Percentiles rank a stretch among this genome's conserved stretches.
phyloP scores from a whole-genome alignment of 2,329 filamentous ascomycete species.

The Colletotrichum kahawae region DNA sequence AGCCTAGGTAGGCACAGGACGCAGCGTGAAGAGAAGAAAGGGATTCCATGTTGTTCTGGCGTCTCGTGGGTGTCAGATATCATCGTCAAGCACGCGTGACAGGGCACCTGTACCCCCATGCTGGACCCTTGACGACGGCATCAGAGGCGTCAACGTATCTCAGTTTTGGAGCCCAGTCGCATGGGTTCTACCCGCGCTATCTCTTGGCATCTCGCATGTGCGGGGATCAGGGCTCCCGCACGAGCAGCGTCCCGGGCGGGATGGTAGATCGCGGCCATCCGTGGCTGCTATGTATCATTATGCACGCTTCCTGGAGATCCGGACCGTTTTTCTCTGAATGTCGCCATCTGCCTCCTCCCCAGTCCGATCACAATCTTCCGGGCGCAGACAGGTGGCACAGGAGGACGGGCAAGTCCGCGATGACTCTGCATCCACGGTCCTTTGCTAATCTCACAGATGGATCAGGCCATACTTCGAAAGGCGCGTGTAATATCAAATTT shows the following conservation, averaged over 20 bases:
- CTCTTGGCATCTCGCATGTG: neutral
- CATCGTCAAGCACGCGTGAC: neutral
- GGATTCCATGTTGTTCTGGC: no score
- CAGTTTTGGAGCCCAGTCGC: neutral
- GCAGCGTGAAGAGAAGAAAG: neutral
- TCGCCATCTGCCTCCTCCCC: no score
- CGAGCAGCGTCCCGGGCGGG: neutral
- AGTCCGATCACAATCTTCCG: neutral
- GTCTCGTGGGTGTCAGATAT: neutral
- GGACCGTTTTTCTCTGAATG: no score
- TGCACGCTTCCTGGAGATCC: rapidly evolving
- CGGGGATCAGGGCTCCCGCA: no score
- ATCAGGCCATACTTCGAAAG: neutral
- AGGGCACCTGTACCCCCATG: neutral
- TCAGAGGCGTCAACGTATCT: neutral
- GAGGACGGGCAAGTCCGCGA: neutral
- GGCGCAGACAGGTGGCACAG: neutral
- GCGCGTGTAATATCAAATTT: neutral
- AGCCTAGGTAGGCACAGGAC: rapidly evolving
- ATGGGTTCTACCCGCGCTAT: rapidly evolving
- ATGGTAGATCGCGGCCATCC: neutral
- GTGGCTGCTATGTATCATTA: neutral
- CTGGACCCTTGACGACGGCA: neutral
- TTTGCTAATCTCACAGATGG: neutral
- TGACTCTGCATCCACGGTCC: neutral